These are phyloP conservation scores for Tolypocladium inflatum DNA, from an alignment of 2,329 filamentous ascomycete species.

Conservation along the genomic window DNA sequence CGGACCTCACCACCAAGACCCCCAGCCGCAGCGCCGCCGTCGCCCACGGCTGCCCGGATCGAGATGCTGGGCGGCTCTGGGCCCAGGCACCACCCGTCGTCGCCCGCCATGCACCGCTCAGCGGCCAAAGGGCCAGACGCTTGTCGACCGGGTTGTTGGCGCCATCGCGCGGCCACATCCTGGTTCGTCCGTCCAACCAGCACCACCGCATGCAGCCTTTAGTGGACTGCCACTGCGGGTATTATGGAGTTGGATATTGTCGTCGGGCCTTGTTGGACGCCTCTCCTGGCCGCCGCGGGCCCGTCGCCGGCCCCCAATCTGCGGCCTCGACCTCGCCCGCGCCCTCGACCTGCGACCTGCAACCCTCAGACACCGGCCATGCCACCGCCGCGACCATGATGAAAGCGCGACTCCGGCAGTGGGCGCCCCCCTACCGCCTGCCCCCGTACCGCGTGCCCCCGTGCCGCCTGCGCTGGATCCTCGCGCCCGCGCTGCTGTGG, in stretches of 20 bases:
- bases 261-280: background rate
- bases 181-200: background rate
- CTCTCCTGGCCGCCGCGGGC: background rate
- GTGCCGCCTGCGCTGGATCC: slow-evolving; percentile 1
- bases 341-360: background rate
- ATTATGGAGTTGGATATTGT: background rate
- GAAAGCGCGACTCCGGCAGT: background rate
- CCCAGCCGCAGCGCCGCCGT: no score
- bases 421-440: background rate
- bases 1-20: no score
- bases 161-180: background rate
- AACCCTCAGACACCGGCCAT: background rate
- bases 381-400: background rate
- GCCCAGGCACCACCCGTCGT: no score
- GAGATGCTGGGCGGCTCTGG: no score
- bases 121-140: no score
- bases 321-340: no score
- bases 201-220: background rate
- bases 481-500: background rate
- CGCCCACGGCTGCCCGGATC: no score
- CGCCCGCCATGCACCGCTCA: no score
- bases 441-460: background rate
- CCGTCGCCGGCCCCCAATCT: no score
- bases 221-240: background rate
- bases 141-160: background rate